Evolutionary conservation across 305 asterid species (phyloP).

Genomic region (Plantago coronopus): DNA sequence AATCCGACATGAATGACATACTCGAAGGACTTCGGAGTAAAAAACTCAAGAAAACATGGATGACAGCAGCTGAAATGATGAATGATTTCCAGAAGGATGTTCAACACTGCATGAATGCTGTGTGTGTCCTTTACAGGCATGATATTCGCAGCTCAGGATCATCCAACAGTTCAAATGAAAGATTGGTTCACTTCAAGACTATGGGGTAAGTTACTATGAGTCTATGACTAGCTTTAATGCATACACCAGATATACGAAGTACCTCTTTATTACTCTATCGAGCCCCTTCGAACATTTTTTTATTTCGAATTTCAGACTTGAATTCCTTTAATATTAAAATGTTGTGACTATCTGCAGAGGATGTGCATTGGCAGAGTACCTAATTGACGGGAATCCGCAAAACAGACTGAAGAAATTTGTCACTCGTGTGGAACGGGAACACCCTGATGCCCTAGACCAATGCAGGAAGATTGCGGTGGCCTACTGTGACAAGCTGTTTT

Average conservation of each 20-base stretch:
- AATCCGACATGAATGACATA: neutral
- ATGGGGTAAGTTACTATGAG: conserved; percentile 25
- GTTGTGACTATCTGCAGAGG: conserved; percentile 5
- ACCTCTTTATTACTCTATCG: too few relatives aligned
- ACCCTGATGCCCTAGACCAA: neutral
- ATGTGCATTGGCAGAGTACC: conserved; percentile 4
- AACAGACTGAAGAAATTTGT: conserved; percentile 3
- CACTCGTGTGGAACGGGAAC: conserved; percentile 1
- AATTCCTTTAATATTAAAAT: neutral
- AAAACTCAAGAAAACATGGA: conserved; percentile 10
- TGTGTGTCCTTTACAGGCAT: conserved; percentile 41
- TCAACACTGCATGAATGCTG: conserved; percentile 38
- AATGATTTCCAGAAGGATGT: conserved; percentile 25
- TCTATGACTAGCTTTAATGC: neutral
- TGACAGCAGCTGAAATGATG: conserved; percentile 26
- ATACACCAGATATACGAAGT: too few relatives aligned
- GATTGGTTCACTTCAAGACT: conserved; percentile 13
- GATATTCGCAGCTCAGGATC: conserved; percentile 14
- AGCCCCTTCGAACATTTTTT: too few relatives aligned
- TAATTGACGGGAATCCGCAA: conserved; percentile 8
- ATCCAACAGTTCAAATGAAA: too few relatives aligned
- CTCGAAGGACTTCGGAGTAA: neutral
- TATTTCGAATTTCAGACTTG: too few relatives aligned
- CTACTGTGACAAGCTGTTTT: conserved; percentile 5
- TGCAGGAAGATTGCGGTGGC: conserved; percentile 8